Base-by-base conservation (phyloP, 1,284 basidiomycete species). In the Malassezia brasiliensis region DNA sequence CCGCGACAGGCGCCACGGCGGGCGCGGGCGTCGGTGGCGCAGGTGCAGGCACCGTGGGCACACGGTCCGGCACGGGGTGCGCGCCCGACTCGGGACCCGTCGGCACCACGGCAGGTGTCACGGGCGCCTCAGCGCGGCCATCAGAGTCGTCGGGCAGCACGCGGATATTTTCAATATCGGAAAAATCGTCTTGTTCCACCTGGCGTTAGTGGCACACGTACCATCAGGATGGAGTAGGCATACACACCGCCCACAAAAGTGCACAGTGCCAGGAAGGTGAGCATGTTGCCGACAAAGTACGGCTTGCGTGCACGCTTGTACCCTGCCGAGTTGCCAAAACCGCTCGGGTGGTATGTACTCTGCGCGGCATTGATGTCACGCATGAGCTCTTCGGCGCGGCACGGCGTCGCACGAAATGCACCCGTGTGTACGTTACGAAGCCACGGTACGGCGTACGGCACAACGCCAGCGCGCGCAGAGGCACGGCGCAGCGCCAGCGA, bases 131-230 rank as follows among this genome's bases (percentile, higher is more conserved):
- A 14, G 28, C 17, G 11, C 11, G 12, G 6, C 34, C 17, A 7
- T 32, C 35, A 5, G 4, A 1, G 17, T 22, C 19, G 8, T 48
- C 31, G 11, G 53, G 53, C n/a, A 34, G 12, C 12, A 52, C 50
- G 17, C 55, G 50, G 20, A 52, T 48, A 32, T 30, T 48, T 37
- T 57, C 55, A 9, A 57, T 38, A 17, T 57, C 55, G 15, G 55
- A 57, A 31, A 57, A 57, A 46, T 57, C 55, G 19, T 57, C 55
- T 22, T 57, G 55, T 31, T 57, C 55, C 17, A 57, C 54, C 53
- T 56, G 48, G n/a, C 9, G 15, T 30, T 4, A n/a, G 36, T 44
- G 4, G 2, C 1, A 12, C 15, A 56, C 53, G 12, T 47, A 56
- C 54, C 50, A 42, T 52, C 37, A 47, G n/a, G 9, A 57, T 57